Evolutionary conservation across 495 filamentous ascomycete genomes (phyloP).

Genomic region (Aspergillus mulundensis): DNA sequence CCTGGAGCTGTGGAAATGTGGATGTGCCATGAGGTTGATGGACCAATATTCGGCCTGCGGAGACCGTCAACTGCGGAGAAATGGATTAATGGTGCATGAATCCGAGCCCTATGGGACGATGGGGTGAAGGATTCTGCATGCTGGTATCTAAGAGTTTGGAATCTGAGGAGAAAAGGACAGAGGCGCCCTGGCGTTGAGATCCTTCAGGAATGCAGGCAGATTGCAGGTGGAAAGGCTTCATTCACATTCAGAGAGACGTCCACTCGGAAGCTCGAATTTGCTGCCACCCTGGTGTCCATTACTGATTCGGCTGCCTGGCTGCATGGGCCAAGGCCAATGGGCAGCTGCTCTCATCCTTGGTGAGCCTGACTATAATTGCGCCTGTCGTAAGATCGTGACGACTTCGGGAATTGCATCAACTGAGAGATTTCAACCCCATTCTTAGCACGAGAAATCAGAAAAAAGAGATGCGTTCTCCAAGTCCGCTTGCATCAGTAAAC

Average conservation of each 20-base stretch:
- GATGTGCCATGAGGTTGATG: conserved; percentile 26
- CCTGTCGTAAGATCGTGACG: not conserved
- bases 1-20: conserved; percentile 25
- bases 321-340: not conserved
- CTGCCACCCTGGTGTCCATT: not conserved
- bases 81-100: conserved; percentile 13
- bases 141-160: not conserved
- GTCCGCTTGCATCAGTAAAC: not conserved
- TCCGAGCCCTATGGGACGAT: conserved; percentile 14
- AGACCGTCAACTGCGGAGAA: conserved; percentile 27
- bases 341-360: not conserved
- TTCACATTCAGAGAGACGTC: not conserved
- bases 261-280: not conserved
- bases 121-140: conserved; percentile 9
- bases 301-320: not conserved
- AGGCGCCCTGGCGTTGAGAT: not conserved
- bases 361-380: not conserved
- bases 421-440: not conserved
- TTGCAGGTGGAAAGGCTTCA: not conserved
- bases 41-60: conserved; percentile 22
- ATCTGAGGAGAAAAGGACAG: not conserved
- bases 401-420: not conserved
- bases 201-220: not conserved
- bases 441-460: not conserved
- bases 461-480: not conserved